Percentiles rank a stretch among this genome's conserved stretches.
These are phyloP conservation scores for Leishmania mexicana DNA, from an alignment of 208 protist species.

Conservation along the genomic window DNA sequence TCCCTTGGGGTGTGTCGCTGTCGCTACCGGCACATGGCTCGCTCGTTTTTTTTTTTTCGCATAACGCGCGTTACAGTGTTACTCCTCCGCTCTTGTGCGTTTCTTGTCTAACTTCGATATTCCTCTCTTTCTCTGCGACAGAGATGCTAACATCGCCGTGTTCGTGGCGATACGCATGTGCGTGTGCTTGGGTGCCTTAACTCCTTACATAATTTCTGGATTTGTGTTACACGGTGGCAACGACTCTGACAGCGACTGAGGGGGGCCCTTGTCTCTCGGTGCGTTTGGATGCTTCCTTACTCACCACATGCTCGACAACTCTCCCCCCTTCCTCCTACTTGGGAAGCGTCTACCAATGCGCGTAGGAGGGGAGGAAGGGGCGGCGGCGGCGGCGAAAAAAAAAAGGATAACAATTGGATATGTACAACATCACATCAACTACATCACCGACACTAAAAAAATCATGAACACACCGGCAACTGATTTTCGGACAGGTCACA, in stretches of 20 bases:
- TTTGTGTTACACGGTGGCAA: background rate
- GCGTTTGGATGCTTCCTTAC: background rate
- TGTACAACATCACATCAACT: background rate
- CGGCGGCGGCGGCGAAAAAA: background rate
- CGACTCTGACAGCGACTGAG: background rate
- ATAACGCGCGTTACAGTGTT: background rate
- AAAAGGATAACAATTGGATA: background rate
- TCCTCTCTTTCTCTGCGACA: background rate
- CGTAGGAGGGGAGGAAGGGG: background rate
- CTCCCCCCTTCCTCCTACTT: background rate
- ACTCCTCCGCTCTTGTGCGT: background rate
- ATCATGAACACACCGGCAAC: background rate
- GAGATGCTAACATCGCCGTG: background rate
- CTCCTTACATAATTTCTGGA: background rate
- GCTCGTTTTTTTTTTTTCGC: background rate
- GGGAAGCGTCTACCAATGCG: background rate
- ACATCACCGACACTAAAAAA: background rate
- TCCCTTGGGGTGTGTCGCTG: background rate
- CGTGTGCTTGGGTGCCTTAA: background rate
- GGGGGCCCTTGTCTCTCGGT: background rate
- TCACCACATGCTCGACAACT: background rate
- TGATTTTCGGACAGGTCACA: background rate
- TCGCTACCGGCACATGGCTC: background rate
- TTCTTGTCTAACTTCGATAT: background rate
- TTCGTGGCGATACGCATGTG: background rate